These are phyloP conservation scores for Silene latifolia DNA, from an alignment of 148 eudicot genomes.

Conservation along the genomic window DNA sequence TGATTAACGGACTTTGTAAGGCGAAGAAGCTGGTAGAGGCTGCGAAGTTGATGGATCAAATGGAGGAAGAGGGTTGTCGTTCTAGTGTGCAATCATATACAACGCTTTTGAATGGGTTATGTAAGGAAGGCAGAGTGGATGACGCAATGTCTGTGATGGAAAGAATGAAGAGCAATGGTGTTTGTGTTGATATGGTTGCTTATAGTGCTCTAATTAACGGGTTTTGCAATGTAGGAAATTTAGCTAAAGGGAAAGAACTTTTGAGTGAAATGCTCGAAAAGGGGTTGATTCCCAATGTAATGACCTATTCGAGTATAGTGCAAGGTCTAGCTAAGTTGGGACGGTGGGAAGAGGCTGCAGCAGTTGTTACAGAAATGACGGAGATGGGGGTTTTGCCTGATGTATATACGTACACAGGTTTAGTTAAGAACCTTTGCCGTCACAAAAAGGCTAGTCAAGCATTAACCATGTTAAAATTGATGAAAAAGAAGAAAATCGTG, in stretches of 20 bases:
- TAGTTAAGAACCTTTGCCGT: conserved; percentile 54
- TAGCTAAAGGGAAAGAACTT: conserved; percentile 39
- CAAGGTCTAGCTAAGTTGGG: conserved; percentile 45
- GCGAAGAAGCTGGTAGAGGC: conserved; percentile 46
- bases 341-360: conserved; percentile 45
- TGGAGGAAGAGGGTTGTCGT: conserved; percentile 36
- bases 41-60: conserved; percentile 37
- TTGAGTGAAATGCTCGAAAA: conserved; percentile 44
- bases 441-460: conserved; percentile 45
- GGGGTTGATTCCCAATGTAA: conserved; percentile 48
- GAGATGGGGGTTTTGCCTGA: conserved; percentile 49
- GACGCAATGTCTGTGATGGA: conserved; percentile 43
- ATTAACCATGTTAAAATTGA: conserved; percentile 45
- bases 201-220: conserved; percentile 56
- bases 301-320: conserved; percentile 41
- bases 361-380: conserved; percentile 43
- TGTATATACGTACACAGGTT: conserved; percentile 38
- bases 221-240: conserved; percentile 43
- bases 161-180: conserved; percentile 41
- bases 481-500: conserved; percentile 53
- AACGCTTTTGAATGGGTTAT: conserved; percentile 42
- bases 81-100: conserved; percentile 34
- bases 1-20: conserved; percentile 54
- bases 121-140: conserved; percentile 42
- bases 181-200: conserved; percentile 37